These are phyloP conservation scores for Oenanthe sinensis DNA, from an alignment of 129 eudicot genomes.

Conservation along the genomic window DNA sequence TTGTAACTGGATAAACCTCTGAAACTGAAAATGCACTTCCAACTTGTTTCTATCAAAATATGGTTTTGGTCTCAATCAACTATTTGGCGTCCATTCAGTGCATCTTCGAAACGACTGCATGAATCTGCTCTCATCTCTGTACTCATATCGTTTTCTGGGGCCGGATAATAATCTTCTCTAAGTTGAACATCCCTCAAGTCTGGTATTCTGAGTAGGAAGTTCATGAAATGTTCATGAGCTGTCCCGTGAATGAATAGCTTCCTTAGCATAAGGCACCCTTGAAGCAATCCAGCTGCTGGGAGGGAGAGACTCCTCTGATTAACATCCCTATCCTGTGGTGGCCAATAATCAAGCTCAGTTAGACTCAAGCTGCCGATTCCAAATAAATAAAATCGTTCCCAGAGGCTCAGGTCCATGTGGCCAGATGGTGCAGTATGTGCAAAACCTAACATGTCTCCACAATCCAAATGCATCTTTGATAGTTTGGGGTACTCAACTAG, in stretches of 20 bases:
- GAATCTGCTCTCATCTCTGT: conserved; percentile 96
- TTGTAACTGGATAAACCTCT: neutral
- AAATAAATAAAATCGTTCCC: conserved; percentile 82
- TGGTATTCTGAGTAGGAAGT: conserved; percentile 43
- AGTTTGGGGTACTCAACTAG: conserved; percentile 42
- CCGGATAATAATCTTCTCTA: conserved; percentile 93
- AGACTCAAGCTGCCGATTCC: conserved; percentile 52
- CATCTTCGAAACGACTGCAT: conserved; percentile 79
- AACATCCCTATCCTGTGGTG: conserved; percentile 92
- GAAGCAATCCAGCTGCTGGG: conserved; percentile 87
- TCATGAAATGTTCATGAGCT: conserved; percentile 79
- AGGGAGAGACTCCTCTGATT: conserved; percentile 80
- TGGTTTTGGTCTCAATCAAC: conserved; percentile 34
- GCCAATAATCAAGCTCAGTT: conserved; percentile 84
- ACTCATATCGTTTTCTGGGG: conserved; percentile 97
- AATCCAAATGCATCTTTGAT: conserved; percentile 74
- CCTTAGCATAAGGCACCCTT: conserved; percentile 44
- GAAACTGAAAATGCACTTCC: neutral
- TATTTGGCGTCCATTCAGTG: conserved; percentile 56
- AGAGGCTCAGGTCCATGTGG: conserved; percentile 83
- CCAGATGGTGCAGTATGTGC: conserved; percentile 95
- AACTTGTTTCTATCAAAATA: neutral
- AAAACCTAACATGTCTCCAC: conserved; percentile 76
- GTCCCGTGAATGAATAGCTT: conserved; percentile 92
- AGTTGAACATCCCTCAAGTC: conserved; percentile 78